A percentile compares a stretch with the other conserved stretches of the same genome.
Evolutionary conservation across 2,329 filamentous ascomycete genomes (phyloP).

Genomic region (Hansfordia pulvinata): DNA sequence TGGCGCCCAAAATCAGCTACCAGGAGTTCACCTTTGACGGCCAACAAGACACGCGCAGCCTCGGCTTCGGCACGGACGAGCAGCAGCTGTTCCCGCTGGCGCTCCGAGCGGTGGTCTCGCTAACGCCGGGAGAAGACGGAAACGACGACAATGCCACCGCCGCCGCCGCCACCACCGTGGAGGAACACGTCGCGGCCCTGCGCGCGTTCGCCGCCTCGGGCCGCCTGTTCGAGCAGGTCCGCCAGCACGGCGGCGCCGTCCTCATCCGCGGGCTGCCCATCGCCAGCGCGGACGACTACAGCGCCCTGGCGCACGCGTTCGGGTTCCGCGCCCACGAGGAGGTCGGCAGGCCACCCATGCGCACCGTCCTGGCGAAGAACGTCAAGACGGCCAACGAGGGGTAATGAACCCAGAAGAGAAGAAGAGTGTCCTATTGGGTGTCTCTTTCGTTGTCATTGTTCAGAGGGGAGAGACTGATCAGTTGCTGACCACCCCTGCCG

Average conservation of each 20-base stretch:
- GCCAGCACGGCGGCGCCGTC: constrained; percentile 18
- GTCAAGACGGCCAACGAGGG: constrained; percentile 23
- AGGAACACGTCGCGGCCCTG: neutral
- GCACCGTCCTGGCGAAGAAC: constrained; percentile 18
- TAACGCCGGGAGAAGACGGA: constrained; percentile 3
- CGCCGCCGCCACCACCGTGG: neutral
- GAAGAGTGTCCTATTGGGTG: too few relatives aligned
- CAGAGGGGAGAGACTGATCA: too few relatives aligned
- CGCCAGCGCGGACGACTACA: constrained; percentile 17
- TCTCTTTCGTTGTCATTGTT: too few relatives aligned
- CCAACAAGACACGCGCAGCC: constrained; percentile 8
- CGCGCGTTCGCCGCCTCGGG: constrained; percentile 4
- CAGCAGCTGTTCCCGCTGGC: constrained; percentile 12
- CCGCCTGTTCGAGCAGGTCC: constrained; percentile 10
- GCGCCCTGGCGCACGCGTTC: constrained; percentile 19
- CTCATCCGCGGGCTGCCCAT: constrained; percentile 19
- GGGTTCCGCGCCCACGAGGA: constrained; percentile 19
- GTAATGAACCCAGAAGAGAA: constrained; percentile 6
- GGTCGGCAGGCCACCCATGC: constrained; percentile 17
- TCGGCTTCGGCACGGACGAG: constrained; percentile 10
- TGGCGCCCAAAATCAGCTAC: constrained; percentile 2
- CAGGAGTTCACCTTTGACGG: constrained; percentile 10
- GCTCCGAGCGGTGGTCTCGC: constrained; percentile 5
- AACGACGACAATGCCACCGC: neutral
- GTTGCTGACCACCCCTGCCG: too few relatives aligned